Base-by-base conservation (phyloP, 805 yeast species). In the Sugiyamaella qingdaonensis region DNA sequence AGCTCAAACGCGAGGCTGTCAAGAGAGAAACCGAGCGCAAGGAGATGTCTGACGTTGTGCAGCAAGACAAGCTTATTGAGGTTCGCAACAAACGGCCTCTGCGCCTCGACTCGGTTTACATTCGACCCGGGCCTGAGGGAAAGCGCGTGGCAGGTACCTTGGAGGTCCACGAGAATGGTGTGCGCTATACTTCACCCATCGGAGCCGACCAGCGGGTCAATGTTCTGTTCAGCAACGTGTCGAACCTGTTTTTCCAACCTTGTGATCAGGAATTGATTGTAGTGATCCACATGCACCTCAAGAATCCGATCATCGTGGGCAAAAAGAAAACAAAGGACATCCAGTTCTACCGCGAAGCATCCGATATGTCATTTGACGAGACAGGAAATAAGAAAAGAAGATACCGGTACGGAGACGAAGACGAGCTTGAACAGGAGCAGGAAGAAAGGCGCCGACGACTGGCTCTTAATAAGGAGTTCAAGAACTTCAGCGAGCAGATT, bases 81-180 rank as follows among this genome's bases (percentile, higher is more conserved):
- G 79, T 85, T 54, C 84, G 82, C 66, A 86, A 88, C 10, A 86
- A 91, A 44, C 81, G 98, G 62, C 88, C 96, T 35, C 83, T 84
- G 71, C 83, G 92, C 67, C 74, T 94, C 58, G 98, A 92, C 58
- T 84, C 85, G 56, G 91, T 94, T 1, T 89, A 85, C 67, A 86
- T 91, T 48, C 84, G 98, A 68, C 99, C 99, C 37, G 88, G 91
- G 46, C 97, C 97, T 0, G 99, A 92, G 68, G 86, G 97, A n/a
- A 92, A 92, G 68, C 88, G 96, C 70, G 83, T 86, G 29, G 92
- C 97, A 11, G 97, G 98, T 33, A 80, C 84, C 16, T 79, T 92
- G 53, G 88, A 88, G 58, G 88, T 92, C 56, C 99, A 92, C 70
- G 95, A 89, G 68, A 94, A 92, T 69, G 99, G 99, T 81, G 79